phyloP scores from a whole-genome alignment of 1,284 basidiomycete genomes.

The Trichosporon sp. region DNA sequence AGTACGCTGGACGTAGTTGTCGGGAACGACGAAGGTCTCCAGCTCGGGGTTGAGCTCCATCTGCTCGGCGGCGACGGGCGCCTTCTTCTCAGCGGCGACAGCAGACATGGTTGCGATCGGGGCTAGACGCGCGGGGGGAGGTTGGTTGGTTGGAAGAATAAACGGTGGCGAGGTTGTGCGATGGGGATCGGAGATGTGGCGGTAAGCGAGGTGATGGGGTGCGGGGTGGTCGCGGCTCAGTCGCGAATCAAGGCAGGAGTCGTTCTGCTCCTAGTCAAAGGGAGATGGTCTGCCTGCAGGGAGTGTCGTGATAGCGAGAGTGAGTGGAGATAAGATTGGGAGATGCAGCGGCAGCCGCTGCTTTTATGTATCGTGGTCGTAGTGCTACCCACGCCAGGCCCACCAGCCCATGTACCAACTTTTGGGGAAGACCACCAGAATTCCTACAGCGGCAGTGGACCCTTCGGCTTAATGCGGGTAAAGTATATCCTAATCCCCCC shows the following conservation, averaged over 20 bases:
- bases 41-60: conserved; percentile 17
- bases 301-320: background rate
- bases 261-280: background rate
- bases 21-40: conserved; percentile 59
- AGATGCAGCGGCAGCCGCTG: background rate
- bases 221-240: background rate
- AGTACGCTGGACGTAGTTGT: conserved; percentile 84
- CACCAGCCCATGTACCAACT: conserved; percentile 1
- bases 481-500: conserved; percentile 2
- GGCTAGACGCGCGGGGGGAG: background rate
- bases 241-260: background rate
- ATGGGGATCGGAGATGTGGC: background rate
- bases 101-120: background rate
- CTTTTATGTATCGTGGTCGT: conserved; percentile 3
- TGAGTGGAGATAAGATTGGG: background rate
- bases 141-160: too few relatives aligned
- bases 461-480: conserved; percentile 4
- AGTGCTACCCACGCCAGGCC: conserved; percentile 2
- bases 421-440: conserved; percentile 6
- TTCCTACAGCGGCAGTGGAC: background rate
- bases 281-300: background rate
- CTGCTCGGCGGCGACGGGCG: background rate
- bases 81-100: background rate
- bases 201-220: background rate
- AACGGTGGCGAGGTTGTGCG: conserved; percentile 2